These are phyloP conservation scores for Pseudonitzschia delicatissima DNA, from an alignment of 108 stramenopile species.

Conservation along the genomic window DNA sequence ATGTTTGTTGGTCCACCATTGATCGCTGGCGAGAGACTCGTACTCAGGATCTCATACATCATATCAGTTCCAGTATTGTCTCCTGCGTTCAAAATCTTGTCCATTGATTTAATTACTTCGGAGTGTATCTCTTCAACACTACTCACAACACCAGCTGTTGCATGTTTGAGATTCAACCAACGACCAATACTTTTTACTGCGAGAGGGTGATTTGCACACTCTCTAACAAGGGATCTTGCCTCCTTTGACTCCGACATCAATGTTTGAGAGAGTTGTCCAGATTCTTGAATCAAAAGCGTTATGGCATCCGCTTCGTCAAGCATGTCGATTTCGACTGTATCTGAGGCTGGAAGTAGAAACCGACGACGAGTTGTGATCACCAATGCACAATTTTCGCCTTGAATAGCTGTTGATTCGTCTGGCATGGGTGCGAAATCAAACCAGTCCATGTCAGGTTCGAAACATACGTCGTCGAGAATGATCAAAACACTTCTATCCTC, in stretches of 20 bases:
- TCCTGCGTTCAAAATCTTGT: constrained; percentile 53
- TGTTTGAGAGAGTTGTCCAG: constrained; percentile 50
- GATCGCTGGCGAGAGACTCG: constrained; percentile 69
- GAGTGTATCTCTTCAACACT: constrained; percentile 45
- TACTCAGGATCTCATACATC: constrained; percentile 66
- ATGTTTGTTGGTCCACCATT: constrained; percentile 65
- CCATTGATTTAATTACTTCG: constrained; percentile 59
- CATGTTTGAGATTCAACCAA: constrained; percentile 71
- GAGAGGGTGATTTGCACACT: constrained; percentile 67
- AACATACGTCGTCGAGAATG: constrained; percentile 66
- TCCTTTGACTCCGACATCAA: constrained; percentile 46
- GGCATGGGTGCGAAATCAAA: constrained; percentile 59
- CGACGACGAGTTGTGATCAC: constrained; percentile 56
- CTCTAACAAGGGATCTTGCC: constrained; percentile 47
- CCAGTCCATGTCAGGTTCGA: constrained; percentile 71
- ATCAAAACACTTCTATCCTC: constrained; percentile 51
- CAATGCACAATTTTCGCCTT: constrained; percentile 46
- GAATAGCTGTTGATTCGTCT: constrained; percentile 28
- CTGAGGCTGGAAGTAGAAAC: constrained; percentile 40
- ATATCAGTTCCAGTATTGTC: constrained; percentile 49
- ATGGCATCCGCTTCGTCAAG: constrained; percentile 60
- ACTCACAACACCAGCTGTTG: constrained; percentile 55
- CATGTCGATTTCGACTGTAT: constrained; percentile 66
- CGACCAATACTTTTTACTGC: constrained; percentile 76
- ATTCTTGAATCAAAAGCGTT: constrained; percentile 56